Conservation (phyloP, 441 rosid species). For the Arabidopsis lyrata region DNA sequence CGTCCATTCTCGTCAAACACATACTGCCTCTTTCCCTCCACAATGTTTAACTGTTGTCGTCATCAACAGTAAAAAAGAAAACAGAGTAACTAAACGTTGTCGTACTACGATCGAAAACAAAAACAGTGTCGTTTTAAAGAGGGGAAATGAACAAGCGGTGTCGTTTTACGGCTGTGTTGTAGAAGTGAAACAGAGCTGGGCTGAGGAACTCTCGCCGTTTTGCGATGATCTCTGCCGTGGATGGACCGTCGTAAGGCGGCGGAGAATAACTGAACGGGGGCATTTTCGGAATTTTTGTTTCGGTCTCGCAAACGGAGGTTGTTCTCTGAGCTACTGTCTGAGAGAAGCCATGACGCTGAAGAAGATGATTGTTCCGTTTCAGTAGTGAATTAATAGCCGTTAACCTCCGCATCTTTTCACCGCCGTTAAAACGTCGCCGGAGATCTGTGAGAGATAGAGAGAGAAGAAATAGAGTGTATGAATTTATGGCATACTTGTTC, state of each 20-base stretch:
- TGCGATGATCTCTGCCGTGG: slow-evolving; percentile 69
- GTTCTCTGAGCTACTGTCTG: slow-evolving; percentile 48
- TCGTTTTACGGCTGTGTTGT: slow-evolving; percentile 64
- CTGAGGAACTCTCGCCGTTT: slow-evolving; percentile 78
- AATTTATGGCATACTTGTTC: not conserved
- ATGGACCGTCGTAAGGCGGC: slow-evolving; percentile 78
- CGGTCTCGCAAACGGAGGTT: slow-evolving; percentile 36
- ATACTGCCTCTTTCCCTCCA: slow-evolving; percentile 94
- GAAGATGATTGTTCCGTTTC: slow-evolving; percentile 37
- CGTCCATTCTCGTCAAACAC: slow-evolving; percentile 80
- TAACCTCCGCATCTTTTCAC: slow-evolving; percentile 53
- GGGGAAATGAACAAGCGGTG: not conserved
- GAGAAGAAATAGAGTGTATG: not conserved
- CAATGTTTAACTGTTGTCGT: slow-evolving; percentile 68
- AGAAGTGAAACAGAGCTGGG: slow-evolving; percentile 73
- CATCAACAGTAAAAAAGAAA: not conserved
- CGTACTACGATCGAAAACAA: not conserved
- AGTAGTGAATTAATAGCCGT: slow-evolving; percentile 43
- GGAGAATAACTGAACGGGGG: slow-evolving; percentile 79
- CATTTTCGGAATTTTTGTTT: slow-evolving; percentile 53
- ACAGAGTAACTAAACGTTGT: not conserved
- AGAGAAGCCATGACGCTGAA: slow-evolving; percentile 47
- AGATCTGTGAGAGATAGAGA: not conserved
- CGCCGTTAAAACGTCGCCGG: not conserved
- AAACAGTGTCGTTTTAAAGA: slow-evolving; percentile 32